These are phyloP conservation scores for Hypoxylon fragiforme DNA, from an alignment of 495 filamentous ascomycete species.

Conservation along the genomic window DNA sequence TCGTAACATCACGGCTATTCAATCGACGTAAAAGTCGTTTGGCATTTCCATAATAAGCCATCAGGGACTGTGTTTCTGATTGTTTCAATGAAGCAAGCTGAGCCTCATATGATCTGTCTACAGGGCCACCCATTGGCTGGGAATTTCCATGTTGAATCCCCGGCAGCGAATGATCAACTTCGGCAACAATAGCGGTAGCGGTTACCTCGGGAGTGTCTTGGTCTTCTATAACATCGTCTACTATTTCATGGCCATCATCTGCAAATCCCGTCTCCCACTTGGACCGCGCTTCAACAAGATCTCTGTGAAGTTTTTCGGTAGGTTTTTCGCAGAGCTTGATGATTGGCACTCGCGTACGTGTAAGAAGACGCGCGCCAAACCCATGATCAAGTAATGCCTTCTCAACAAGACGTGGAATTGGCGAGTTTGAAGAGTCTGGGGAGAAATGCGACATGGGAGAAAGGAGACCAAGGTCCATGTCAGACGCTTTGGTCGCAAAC, in stretches of 20 bases:
- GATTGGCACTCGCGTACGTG: slow-evolving; percentile 76
- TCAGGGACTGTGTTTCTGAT: slow-evolving; percentile 40
- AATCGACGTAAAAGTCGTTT: slow-evolving; percentile 52
- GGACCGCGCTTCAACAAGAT: slow-evolving; percentile 57
- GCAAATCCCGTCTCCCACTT: slow-evolving; percentile 61
- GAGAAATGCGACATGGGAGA: slow-evolving; percentile 53
- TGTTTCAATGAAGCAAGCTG: slow-evolving; percentile 44
- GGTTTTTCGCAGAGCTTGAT: slow-evolving; percentile 78
- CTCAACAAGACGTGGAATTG: slow-evolving; percentile 67
- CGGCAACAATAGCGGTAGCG: not conserved
- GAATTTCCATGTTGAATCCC: slow-evolving; percentile 3
- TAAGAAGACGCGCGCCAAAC: slow-evolving; percentile 68
- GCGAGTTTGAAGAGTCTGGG: slow-evolving; percentile 55
- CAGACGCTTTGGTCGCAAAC: slow-evolving; percentile 71
- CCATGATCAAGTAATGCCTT: slow-evolving; percentile 69
- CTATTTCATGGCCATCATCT: slow-evolving; percentile 44
- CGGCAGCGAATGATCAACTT: not conserved
- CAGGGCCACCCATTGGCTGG: not conserved
- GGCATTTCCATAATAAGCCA: slow-evolving; percentile 45
- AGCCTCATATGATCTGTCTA: slow-evolving; percentile 30
- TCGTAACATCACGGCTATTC: slow-evolving; percentile 50
- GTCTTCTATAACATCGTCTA: slow-evolving; percentile 44
- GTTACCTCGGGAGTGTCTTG: slow-evolving; percentile 19
- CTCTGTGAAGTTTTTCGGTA: slow-evolving; percentile 50
- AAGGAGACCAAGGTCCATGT: slow-evolving; percentile 75